Evolutionary conservation across 495 filamentous ascomycete genomes (phyloP).

Genomic region (Penicillium maclennaniae): DNA sequence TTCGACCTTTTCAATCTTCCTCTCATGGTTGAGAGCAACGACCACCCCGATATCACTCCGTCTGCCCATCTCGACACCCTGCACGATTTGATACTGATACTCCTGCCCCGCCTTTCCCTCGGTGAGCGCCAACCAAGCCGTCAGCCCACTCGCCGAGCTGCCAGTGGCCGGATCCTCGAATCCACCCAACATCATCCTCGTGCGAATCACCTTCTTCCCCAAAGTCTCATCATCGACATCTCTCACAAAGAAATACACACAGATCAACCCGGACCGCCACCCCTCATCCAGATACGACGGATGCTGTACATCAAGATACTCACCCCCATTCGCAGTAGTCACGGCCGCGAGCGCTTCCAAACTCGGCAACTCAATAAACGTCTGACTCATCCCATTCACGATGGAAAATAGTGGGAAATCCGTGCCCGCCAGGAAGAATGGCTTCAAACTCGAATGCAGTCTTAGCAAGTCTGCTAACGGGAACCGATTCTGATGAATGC

Average conservation of each 20-base stretch:
- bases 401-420: slow-evolving; percentile 31
- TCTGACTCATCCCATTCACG: slow-evolving; percentile 64
- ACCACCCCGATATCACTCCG: slow-evolving; percentile 55
- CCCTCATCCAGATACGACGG: slow-evolving; percentile 51
- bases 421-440: slow-evolving; percentile 15
- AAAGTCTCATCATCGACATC: slow-evolving; percentile 28
- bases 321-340: slow-evolving; percentile 22
- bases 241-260: slow-evolving; percentile 57
- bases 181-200: slow-evolving; percentile 50
- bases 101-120: slow-evolving; percentile 24
- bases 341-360: slow-evolving; percentile 34
- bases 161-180: slow-evolving; percentile 71
- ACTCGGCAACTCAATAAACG: slow-evolving; percentile 53
- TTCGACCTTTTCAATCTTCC: slow-evolving; percentile 45
- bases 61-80: slow-evolving; percentile 78
- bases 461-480: slow-evolving; percentile 26
- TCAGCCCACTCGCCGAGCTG: slow-evolving; percentile 58
- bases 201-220: slow-evolving; percentile 31
- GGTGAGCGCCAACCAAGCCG: slow-evolving; percentile 53
- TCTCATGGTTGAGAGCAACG: slow-evolving; percentile 32
- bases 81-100: slow-evolving; percentile 52
- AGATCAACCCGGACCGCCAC: slow-evolving; percentile 51
- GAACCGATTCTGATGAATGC: slow-evolving; percentile 49
- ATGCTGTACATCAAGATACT: slow-evolving; percentile 9
- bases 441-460: slow-evolving; percentile 28